phyloP scores from a whole-genome alignment of 768 basidiomycete species.

The Tricholoma furcatifolium region DNA sequence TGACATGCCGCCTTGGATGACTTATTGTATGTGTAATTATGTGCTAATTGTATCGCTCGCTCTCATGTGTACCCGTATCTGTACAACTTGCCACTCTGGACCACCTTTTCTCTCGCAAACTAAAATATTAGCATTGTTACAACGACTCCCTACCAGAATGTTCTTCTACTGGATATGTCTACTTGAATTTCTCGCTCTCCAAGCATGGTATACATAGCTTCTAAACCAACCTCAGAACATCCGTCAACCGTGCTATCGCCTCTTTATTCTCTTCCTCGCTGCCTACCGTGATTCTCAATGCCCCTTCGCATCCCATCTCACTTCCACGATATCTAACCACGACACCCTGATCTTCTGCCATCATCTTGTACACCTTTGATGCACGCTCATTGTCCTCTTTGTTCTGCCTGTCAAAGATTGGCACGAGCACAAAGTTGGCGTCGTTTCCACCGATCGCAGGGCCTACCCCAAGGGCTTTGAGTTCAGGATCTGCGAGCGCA shows the following conservation, averaged over 20 bases:
- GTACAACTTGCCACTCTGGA: too few relatives aligned
- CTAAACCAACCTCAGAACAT: too few relatives aligned
- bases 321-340: conserved; percentile 89
- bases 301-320: conserved; percentile 84
- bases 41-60: too few relatives aligned
- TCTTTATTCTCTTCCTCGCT: conserved; percentile 69
- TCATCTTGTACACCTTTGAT: conserved; percentile 63
- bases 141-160: too few relatives aligned
- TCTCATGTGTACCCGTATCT: too few relatives aligned
- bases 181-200: too few relatives aligned
- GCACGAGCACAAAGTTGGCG: conserved; percentile 89
- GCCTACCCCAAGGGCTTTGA: conserved; percentile 53
- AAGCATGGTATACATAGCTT: too few relatives aligned
- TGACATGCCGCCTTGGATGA: conserved; percentile 21
- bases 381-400: conserved; percentile 59
- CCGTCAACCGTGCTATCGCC: too few relatives aligned
- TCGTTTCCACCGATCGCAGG: conserved; percentile 73
- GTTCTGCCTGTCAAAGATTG: conserved; percentile 51
- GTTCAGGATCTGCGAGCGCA: conserved; percentile 43
- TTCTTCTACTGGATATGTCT: too few relatives aligned
- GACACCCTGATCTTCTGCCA: conserved; percentile 84
- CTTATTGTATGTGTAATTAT: too few relatives aligned
- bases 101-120: too few relatives aligned
- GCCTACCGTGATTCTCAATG: conserved; percentile 88
- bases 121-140: too few relatives aligned